Percentiles rank a stretch among this genome's conserved stretches.
Conservation (phyloP, 106 monocot species). For the Acorus gramineus region DNA sequence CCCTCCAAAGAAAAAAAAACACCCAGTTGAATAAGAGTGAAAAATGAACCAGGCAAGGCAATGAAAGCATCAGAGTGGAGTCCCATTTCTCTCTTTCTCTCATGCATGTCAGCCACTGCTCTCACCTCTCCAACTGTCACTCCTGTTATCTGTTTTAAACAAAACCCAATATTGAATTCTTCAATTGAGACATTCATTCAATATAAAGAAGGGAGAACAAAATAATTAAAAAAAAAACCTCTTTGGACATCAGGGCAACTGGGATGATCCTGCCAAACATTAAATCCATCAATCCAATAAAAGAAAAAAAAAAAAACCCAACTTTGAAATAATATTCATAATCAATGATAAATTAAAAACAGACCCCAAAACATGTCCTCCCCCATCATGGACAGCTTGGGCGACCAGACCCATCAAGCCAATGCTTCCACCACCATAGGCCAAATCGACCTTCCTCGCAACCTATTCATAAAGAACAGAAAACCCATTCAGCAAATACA, state of each 20-base stretch:
- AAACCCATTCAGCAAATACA: background rate
- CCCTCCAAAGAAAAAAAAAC: background rate
- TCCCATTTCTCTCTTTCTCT: conserved; percentile 78
- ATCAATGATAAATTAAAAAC: background rate
- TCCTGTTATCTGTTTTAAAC: conserved; percentile 38
- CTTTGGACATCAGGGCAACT: conserved; percentile 43
- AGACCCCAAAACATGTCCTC: conserved; percentile 63
- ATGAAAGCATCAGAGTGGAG: conserved; percentile 79
- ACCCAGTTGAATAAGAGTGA: background rate
- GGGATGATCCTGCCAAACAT: conserved; percentile 41
- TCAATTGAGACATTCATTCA: background rate
- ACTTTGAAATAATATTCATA: background rate
- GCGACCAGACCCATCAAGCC: conserved; percentile 72
- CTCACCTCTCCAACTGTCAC: conserved; percentile 56
- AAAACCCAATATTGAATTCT: background rate
- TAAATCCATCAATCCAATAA: too few species aligned
- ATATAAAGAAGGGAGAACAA: background rate
- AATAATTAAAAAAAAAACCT: conserved; percentile 25
- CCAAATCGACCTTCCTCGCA: conserved; percentile 55
- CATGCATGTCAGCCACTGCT: conserved; percentile 58
- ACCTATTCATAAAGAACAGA: conserved; percentile 17
- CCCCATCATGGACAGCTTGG: conserved; percentile 47
- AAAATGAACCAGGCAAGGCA: conserved; percentile 52
- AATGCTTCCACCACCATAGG: conserved; percentile 65
- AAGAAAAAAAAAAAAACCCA: background rate